phyloP scores from a whole-genome alignment of 2,329 filamentous ascomycete genomes.

The Atkinsonella hypoxylon region DNA sequence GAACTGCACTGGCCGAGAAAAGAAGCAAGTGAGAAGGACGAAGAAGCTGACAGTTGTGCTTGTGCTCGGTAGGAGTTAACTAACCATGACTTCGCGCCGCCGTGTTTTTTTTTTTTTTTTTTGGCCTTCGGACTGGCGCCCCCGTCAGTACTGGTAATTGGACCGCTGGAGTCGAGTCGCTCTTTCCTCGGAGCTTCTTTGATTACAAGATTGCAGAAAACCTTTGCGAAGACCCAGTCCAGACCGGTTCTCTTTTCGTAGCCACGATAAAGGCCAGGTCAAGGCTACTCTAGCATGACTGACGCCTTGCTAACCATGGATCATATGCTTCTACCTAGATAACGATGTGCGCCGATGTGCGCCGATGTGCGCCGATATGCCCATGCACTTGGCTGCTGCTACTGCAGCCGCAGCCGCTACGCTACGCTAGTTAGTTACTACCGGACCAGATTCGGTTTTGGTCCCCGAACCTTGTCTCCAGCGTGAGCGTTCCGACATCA shows the following conservation, averaged over 20 bases:
- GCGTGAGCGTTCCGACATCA: constrained; percentile 1
- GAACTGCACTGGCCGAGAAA: neutral
- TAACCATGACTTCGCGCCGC: neutral
- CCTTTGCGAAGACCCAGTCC: neutral
- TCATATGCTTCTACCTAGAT: neutral
- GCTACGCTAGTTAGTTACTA: neutral
- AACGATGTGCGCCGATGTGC: neutral
- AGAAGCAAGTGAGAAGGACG: neutral
- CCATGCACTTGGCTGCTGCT: neutral
- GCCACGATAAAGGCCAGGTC: neutral
- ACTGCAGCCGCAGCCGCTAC: neutral
- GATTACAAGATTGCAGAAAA: neutral
- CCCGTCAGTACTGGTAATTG: neutral
- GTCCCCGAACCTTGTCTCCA: neutral
- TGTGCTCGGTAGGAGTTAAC: neutral
- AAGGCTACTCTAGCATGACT: neutral
- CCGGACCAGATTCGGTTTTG: neutral
- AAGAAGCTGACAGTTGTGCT: neutral
- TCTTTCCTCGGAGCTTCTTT: neutral
- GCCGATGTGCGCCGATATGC: neutral
- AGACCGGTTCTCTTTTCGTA: neutral
- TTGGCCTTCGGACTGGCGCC: neutral
- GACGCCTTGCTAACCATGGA: neutral
- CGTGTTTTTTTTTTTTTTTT: neutral
- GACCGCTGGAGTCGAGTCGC: neutral